Evolutionary conservation across 768 basidiomycete genomes (phyloP).

Genomic region (Russula brevipes): DNA sequence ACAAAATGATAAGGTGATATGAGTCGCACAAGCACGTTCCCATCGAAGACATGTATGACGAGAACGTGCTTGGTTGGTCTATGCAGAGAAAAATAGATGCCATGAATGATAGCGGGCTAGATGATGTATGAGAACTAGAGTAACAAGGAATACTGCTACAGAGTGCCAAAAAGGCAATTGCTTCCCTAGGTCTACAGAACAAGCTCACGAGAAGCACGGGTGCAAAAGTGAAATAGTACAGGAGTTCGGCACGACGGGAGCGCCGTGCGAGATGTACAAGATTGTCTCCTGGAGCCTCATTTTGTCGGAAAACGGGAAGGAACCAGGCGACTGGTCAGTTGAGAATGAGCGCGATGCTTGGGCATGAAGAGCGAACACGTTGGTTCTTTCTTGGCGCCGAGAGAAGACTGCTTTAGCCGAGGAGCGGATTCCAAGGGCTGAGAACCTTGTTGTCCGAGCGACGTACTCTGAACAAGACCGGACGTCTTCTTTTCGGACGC

Average conservation of each 20-base stretch:
- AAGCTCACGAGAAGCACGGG: constrained; percentile 15
- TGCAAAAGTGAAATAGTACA: constrained; percentile 21
- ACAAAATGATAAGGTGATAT: constrained; percentile 15
- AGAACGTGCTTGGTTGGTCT: neutral
- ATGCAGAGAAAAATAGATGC: constrained; percentile 6
- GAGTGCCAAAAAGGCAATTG: constrained; percentile 3
- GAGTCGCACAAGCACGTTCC: constrained; percentile 13
- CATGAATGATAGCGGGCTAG: constrained; percentile 10
- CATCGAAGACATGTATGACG: constrained; percentile 4
- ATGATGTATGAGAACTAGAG: constrained; percentile 6
- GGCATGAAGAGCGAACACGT: constrained; percentile 65
- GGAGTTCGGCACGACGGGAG: neutral
- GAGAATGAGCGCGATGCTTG: constrained; percentile 57
- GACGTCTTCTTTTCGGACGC: constrained; percentile 4
- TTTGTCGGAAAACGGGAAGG: constrained; percentile 18
- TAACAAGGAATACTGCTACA: constrained; percentile 16
- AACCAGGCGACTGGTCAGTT: constrained; percentile 26
- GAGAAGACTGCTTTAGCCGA: constrained; percentile 36
- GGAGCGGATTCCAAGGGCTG: constrained; percentile 26
- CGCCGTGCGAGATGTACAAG: constrained; percentile 14
- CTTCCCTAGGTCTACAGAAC: constrained; percentile 12
- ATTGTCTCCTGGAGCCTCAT: constrained; percentile 6
- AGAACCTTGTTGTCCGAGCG: constrained; percentile 14
- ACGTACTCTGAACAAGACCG: constrained; percentile 1
- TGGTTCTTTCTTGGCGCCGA: constrained; percentile 54